Conservation (phyloP, 2,329 filamentous ascomycete species). For the Malbranchea zuffiana region DNA sequence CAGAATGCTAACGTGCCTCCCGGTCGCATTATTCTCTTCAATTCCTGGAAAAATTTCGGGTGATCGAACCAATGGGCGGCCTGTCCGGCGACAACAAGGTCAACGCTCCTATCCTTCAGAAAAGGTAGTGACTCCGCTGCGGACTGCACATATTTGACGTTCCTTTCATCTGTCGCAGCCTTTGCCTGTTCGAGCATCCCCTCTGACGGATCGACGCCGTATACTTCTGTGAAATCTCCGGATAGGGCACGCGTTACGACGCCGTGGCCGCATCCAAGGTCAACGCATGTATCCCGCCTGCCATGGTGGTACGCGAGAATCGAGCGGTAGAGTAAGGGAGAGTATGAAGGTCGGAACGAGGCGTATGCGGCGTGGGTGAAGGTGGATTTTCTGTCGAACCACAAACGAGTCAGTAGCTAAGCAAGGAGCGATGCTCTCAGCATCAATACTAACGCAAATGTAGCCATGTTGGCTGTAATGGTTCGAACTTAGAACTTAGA, state of each 20-base stretch:
- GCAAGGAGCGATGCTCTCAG: too few species aligned
- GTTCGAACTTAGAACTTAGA: too few species aligned
- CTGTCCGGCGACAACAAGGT: slow-evolving; percentile 44
- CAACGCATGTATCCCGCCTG: slow-evolving; percentile 35
- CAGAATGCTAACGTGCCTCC: slow-evolving; percentile 54
- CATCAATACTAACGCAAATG: slow-evolving; percentile 9
- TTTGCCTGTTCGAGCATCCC: slow-evolving; percentile 25
- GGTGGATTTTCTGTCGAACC: slow-evolving; percentile 3
- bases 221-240: slow-evolving; percentile 40
- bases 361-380: slow-evolving; percentile 49
- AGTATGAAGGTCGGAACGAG: slow-evolving; percentile 50
- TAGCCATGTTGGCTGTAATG: slow-evolving; percentile 3
- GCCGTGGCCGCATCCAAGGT: slow-evolving; percentile 56
- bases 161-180: slow-evolving; percentile 19
- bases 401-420: too few species aligned
- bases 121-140: slow-evolving; percentile 46
- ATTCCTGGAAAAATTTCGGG: slow-evolving; percentile 43
- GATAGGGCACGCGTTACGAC: slow-evolving; percentile 45
- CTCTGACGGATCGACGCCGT: slow-evolving; percentile 30
- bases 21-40: slow-evolving; percentile 43
- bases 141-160: slow-evolving; percentile 42
- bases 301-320: slow-evolving; percentile 45
- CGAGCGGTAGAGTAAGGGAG: slow-evolving; percentile 42
- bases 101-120: slow-evolving; percentile 40
- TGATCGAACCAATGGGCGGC: slow-evolving; percentile 59